Base-by-base conservation (phyloP, 164 flowering plant genomes). In the Sextonia rubra region DNA sequence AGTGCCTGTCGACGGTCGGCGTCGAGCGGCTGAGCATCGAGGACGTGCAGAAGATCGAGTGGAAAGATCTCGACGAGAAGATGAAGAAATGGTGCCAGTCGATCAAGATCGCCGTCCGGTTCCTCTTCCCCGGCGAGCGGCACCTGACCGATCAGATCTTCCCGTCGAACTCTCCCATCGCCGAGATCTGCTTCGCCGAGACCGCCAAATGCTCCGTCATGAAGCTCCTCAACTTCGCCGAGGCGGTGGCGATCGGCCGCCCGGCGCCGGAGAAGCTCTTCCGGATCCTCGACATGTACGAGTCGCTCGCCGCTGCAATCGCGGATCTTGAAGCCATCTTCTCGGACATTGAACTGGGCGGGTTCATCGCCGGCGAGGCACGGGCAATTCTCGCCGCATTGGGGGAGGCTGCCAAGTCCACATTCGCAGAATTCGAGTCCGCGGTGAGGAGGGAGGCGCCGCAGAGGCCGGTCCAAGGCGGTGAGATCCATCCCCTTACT, bases 21-120 rank as follows among this genome's bases (percentile, higher is more conserved):
- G 81, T 93, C 62, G 99, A 96, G 79, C 90, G 81, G 72, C 47
- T 91, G 75, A 90, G 97, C 70, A 91, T 93, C 30, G 99, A 93
- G 74, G 97, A 90, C 66, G 91, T 92, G 22, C 97, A 88, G 86
- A 91, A 76, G 82, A 85, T 90, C 56, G 97, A 90, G 69, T 91
- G 98, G 98, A 80, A 48, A 14, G 47, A 73, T 0, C 78, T 96
- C 82, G 98, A 90, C 77, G 97, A 90, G 80, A 91, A 90, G 80
- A 92, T 96, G 95, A 93, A 85, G 91, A 93, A 84, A 29, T 96
- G 99, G 99, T 74, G 82, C 30, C 91, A 85, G 66, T 93, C 90
- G 4, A 80, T 93, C 22, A 96, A 93, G 81, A 79, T 89, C 24
- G 79, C 80, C 11, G 82, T 88, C 65, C 79, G 85, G 74, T 84